A percentile compares a stretch with the other conserved stretches of the same genome.
Conservation (phyloP, 2,329 filamentous ascomycete species). For the Aphanocladium album region DNA sequence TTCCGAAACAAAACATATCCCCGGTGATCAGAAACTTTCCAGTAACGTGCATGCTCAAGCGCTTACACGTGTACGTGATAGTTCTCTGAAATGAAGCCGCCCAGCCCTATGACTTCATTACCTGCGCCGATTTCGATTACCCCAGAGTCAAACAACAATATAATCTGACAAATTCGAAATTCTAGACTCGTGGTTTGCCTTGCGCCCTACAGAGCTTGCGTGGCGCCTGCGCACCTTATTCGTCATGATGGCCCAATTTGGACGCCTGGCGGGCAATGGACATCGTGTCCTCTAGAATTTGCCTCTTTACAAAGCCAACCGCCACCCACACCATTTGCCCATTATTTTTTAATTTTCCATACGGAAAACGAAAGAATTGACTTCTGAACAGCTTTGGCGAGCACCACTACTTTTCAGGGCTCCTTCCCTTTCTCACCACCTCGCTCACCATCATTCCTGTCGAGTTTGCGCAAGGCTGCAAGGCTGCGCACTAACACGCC, state of each 20-base stretch:
- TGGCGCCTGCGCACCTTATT: background rate
- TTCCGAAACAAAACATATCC: too few relatives aligned
- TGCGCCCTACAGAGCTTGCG: background rate
- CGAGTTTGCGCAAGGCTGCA: background rate
- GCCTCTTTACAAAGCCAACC: background rate
- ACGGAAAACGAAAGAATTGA: background rate
- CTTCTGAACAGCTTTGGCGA: background rate
- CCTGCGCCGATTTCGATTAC: background rate
- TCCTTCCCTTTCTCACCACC: background rate
- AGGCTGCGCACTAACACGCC: background rate
- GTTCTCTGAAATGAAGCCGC: background rate
- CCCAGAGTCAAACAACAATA: background rate
- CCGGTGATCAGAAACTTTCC: too few relatives aligned
- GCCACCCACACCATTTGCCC: background rate
- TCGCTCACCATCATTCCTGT: background rate
- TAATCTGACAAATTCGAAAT: background rate
- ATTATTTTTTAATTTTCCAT: background rate
- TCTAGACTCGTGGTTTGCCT: background rate
- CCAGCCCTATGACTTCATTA: background rate
- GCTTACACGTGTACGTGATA: too few relatives aligned
- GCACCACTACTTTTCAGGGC: too few relatives aligned
- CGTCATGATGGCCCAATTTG: background rate
- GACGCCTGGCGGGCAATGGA: conserved; percentile 14
- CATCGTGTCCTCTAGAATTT: conserved; percentile 21
- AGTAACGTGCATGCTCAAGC: too few relatives aligned